A percentile compares a stretch with the other conserved stretches of the same genome.
Conservation (phyloP, 1,284 basidiomycete genomes). For the Leccinum fallax region DNA sequence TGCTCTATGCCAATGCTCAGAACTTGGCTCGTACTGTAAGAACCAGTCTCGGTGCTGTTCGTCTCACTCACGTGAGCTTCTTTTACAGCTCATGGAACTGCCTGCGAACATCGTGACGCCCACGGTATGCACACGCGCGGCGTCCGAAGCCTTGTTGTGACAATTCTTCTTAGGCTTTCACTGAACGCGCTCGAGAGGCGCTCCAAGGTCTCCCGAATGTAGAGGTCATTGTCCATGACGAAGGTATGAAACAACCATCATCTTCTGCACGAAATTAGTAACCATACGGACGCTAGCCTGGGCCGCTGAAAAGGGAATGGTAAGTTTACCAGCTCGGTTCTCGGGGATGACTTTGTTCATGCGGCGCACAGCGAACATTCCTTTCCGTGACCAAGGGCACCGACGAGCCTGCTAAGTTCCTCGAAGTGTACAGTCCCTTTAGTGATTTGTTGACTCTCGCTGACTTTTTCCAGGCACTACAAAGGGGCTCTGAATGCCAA, state of each 20-base stretch:
- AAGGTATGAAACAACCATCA: slow-evolving; percentile 47
- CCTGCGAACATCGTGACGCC: slow-evolving; percentile 86
- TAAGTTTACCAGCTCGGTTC: slow-evolving; percentile 25
- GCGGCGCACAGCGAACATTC: slow-evolving; percentile 65
- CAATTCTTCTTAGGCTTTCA: slow-evolving; percentile 55
- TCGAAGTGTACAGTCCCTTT: slow-evolving; percentile 69
- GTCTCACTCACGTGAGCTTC: slow-evolving; percentile 3
- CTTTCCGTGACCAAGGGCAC: slow-evolving; percentile 87
- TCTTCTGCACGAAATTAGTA: neutral
- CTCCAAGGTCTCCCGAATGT: slow-evolving; percentile 73
- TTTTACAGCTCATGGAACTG: slow-evolving; percentile 71
- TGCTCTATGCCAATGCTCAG: slow-evolving; percentile 76
- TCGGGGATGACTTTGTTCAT: slow-evolving; percentile 1
- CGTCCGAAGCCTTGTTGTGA: neutral
- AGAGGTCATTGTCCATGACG: slow-evolving; percentile 72
- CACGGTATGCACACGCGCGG: slow-evolving; percentile 47
- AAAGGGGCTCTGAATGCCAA: slow-evolving; percentile 64
- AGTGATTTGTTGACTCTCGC: neutral
- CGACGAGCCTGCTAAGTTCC: slow-evolving; percentile 81
- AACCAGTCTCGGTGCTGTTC: neutral
- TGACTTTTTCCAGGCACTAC: slow-evolving; percentile 61
- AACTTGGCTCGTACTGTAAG: slow-evolving; percentile 81
- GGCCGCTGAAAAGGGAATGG: slow-evolving; percentile 85
- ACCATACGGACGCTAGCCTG: slow-evolving; percentile 53
- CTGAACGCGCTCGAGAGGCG: slow-evolving; percentile 68